Evolutionary conservation across 2,329 filamentous ascomycete species (phyloP), one percentile per base, ranked within the genome.

Genomic region (Fusarium setosum): DNA sequence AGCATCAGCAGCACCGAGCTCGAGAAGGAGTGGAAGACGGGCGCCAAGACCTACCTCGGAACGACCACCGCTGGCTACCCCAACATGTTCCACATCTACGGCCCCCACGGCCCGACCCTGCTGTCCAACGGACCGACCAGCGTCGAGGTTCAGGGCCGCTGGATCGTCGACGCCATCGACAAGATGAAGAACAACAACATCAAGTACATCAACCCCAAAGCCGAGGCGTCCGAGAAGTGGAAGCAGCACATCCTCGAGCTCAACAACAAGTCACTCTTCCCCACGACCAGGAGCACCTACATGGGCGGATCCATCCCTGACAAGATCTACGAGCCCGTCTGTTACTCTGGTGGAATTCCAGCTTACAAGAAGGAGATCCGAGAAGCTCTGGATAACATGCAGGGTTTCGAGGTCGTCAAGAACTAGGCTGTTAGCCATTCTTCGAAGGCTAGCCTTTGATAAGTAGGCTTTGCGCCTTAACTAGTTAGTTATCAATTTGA

Each of bases 301-400:
- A 85, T 87, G 82, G 86, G 87, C 4, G 82, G 80, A 0, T 86
- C 78, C 37, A 79, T 87, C 2, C 85, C 86, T 0, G 84, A 81
- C 0, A 88, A 88, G 75, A 67, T 77, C 1, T 77, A 77, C 23
- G 86, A 89, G 75, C 82, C 81, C 1, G 73, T 87, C 9, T 81
- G 82, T 45, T 89, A 81, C 56, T 54, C 79, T 0, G 82, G 77
- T 1, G 81, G 81, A 0, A 73, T 83, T 15, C 75, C 76, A 0
- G 37, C 32, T 4, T 83, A 83, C 38, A 62, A 62, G 24, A 47
- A 23, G 15, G 66, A 71, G 58, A 69, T 71, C 21, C 62, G 69
- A 0, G 49, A 44, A 35, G 69, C 69, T 10, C 57, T 71, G 4
- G 69, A 71, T 38, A 23, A 2, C 1, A 31, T 69, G 55, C 40